Conservation (phyloP, 805 yeast species). For the Vanderwaltozyma tropicalis region DNA sequence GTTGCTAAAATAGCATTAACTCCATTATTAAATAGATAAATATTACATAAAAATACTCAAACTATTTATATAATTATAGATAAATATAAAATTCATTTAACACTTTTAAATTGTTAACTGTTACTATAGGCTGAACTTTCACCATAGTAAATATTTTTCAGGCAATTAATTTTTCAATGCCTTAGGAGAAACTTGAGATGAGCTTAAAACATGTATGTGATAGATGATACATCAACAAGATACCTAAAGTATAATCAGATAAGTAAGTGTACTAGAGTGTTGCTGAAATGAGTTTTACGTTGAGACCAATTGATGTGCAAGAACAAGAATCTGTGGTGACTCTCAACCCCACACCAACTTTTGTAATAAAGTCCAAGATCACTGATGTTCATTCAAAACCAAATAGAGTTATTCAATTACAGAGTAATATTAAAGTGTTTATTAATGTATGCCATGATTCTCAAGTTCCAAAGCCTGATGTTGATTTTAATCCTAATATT, state of each 20-base stretch:
- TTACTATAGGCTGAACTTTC: too few relatives aligned
- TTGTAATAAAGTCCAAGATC: slow-evolving; percentile 59
- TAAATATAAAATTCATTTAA: too few relatives aligned
- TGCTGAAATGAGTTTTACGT: slow-evolving; percentile 10
- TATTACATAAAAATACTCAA: too few relatives aligned
- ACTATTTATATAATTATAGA: too few relatives aligned
- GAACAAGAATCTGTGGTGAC: slow-evolving; percentile 10
- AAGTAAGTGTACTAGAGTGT: background rate
- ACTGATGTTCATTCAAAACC: slow-evolving; percentile 27
- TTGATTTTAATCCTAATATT: slow-evolving; percentile 41
- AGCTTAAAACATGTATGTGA: too few relatives aligned
- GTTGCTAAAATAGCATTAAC: too few relatives aligned
- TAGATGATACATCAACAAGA: background rate
- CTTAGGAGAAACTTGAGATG: too few relatives aligned
- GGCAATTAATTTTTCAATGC: too few relatives aligned
- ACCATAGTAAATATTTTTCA: too few relatives aligned
- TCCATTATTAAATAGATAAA: too few relatives aligned
- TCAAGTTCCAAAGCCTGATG: slow-evolving; percentile 54
- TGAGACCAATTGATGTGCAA: slow-evolving; percentile 7
- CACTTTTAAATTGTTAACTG: too few relatives aligned
- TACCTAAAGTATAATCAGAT: background rate
- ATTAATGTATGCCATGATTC: slow-evolving; percentile 64
- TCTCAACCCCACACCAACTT: slow-evolving; percentile 51
- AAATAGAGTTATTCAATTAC: background rate
- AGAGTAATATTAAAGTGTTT: slow-evolving; percentile 47